A percentile compares a stretch with the other conserved stretches of the same genome.
Conservation (phyloP, 2,329 filamentous ascomycete species). For the Fonsecaea pedrosoi region DNA sequence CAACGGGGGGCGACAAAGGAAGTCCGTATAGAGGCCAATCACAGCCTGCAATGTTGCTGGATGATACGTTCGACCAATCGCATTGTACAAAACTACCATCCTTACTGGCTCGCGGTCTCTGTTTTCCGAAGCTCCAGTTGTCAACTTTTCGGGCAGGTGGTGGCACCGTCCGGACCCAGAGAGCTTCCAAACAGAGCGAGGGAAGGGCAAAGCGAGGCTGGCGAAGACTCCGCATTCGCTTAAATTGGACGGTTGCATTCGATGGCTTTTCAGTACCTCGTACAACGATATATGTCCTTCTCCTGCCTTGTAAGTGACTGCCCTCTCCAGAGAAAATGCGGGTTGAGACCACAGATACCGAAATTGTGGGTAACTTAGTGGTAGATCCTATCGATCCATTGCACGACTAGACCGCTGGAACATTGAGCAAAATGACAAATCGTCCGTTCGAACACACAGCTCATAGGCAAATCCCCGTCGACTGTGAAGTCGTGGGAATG, state of each 20-base stretch:
- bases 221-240: not conserved
- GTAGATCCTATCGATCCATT: not conserved
- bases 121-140: not conserved
- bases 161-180: constrained; percentile 2
- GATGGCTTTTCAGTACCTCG: not conserved
- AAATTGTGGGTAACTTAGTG: not conserved
- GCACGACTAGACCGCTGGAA: not conserved
- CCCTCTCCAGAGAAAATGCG: not conserved
- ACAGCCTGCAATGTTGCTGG: not conserved
- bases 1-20: not conserved
- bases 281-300: not conserved
- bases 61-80: not conserved
- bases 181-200: not conserved
- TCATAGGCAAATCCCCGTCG: not conserved
- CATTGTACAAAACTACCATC: not conserved
- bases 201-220: not conserved
- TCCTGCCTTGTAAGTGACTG: not conserved
- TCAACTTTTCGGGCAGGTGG: not conserved
- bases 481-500: not conserved
- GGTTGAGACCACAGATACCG: not conserved
- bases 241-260: not conserved
- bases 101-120: not conserved
- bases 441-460: not conserved
- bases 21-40: not conserved
- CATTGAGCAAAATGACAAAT: not conserved